Conservation (phyloP, 345 rosid genomes). For the Kernera saxatilis region DNA sequence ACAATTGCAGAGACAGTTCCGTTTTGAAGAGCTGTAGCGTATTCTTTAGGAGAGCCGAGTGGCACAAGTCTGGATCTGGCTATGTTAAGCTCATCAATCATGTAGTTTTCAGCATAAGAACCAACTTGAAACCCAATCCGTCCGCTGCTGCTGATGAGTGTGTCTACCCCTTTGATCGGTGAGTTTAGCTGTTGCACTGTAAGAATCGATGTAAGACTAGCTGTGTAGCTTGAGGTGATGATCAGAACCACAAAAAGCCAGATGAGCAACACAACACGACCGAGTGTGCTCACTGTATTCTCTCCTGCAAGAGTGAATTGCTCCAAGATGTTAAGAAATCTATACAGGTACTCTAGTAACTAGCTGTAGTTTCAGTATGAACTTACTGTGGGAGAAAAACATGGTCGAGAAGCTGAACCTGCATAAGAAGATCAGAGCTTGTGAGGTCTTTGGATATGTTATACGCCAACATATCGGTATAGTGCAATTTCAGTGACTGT, state of each 20-base stretch:
- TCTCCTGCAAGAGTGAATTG: conserved; percentile 56
- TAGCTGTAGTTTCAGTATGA: neutral
- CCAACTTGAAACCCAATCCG: conserved; percentile 75
- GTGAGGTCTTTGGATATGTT: neutral
- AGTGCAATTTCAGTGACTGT: neutral
- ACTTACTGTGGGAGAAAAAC: conserved; percentile 91
- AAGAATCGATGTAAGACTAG: conserved; percentile 89
- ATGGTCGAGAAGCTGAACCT: conserved; percentile 92
- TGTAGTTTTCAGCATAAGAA: conserved; percentile 72
- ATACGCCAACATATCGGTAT: neutral
- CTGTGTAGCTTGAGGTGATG: conserved; percentile 92
- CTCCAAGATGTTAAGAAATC: neutral
- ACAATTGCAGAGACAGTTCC: conserved; percentile 83
- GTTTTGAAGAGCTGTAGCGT: conserved; percentile 53
- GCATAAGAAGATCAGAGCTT: conserved; percentile 18
- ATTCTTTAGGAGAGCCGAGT: conserved; percentile 81
- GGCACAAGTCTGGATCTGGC: conserved; percentile 69
- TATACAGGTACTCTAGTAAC: neutral
- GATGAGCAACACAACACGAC: conserved; percentile 68
- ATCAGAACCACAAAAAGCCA: conserved; percentile 92
- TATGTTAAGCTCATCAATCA: conserved; percentile 65
- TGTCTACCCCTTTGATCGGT: conserved; percentile 76
- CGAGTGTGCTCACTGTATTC: conserved; percentile 74
- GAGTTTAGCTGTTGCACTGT: conserved; percentile 86
- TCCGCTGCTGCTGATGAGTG: conserved; percentile 47